Evolutionary conservation across 805 yeast genomes (phyloP).

Genomic region (Kazachstania bromeliacearum): DNA sequence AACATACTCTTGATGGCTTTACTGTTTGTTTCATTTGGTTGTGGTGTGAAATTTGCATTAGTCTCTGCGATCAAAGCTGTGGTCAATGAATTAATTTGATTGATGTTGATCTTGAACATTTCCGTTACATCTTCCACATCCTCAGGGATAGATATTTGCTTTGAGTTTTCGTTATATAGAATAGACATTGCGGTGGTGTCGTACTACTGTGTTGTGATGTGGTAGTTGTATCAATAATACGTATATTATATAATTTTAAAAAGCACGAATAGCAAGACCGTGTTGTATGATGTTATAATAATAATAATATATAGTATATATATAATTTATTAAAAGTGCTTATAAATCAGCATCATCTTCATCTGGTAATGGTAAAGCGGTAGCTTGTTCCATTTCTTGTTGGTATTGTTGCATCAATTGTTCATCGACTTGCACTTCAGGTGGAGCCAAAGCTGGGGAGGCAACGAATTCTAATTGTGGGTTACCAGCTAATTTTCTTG

Average conservation of each 20-base stretch:
- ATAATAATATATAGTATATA: not conserved
- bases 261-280: too few relatives aligned
- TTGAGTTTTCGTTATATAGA: slow-evolving; percentile 24
- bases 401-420: slow-evolving; percentile 97
- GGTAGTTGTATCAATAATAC: not conserved
- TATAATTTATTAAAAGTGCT: slow-evolving; percentile 15
- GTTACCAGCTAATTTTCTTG: slow-evolving; percentile 97
- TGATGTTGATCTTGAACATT: slow-evolving; percentile 17
- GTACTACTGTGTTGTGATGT: not conserved
- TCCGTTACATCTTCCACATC: slow-evolving; percentile 7
- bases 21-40: slow-evolving; percentile 44
- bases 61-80: slow-evolving; percentile 27
- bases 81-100: slow-evolving; percentile 30
- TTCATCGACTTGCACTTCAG: slow-evolving; percentile 96
- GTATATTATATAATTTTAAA: slow-evolving; percentile 1
- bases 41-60: slow-evolving; percentile 47
- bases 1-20: slow-evolving; percentile 52
- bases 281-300: too few relatives aligned
- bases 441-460: slow-evolving; percentile 98
- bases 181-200: slow-evolving; percentile 5
- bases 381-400: slow-evolving; percentile 99
- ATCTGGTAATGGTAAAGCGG: slow-evolving; percentile 98
- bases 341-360: slow-evolving; percentile 99
- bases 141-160: slow-evolving; percentile 13
- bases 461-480: slow-evolving; percentile 97